Evolutionary conservation across 2,329 filamentous ascomycete genomes (phyloP).

Genomic region (Aspergillus udagawae): DNA sequence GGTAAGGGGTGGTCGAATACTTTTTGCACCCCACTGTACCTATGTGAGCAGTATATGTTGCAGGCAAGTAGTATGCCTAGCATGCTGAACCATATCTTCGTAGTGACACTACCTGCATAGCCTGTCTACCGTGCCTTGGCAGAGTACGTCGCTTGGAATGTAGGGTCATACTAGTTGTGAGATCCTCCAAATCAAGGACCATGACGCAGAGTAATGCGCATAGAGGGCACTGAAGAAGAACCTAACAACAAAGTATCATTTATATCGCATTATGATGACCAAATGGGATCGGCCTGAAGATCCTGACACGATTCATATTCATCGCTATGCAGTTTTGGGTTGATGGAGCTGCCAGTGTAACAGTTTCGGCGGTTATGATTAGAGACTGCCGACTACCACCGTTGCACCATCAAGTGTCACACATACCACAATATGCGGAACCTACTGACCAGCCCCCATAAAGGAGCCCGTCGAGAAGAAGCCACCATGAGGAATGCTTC

Average conservation of each 20-base stretch:
- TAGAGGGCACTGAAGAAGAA: neutral
- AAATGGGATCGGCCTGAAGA: neutral
- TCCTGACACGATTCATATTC: neutral
- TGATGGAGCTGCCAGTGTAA: slow-evolving; percentile 16
- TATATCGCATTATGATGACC: neutral
- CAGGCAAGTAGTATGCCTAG: neutral
- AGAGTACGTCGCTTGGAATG: neutral
- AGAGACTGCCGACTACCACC: slow-evolving; percentile 20
- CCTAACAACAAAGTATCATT: neutral
- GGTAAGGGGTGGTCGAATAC: no score
- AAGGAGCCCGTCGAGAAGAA: neutral
- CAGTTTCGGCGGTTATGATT: slow-evolving; percentile 18
- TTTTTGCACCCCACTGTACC: no score
- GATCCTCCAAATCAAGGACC: neutral
- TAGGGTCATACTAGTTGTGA: neutral
- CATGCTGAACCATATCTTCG: no score
- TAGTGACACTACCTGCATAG: neutral
- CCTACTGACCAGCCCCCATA: slow-evolving; percentile 1
- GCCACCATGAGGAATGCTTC: neutral
- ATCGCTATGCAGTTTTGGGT: neutral
- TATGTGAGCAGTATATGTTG: neutral
- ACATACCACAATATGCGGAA: slow-evolving; percentile 15
- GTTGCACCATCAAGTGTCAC: slow-evolving; percentile 27
- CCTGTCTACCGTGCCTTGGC: neutral
- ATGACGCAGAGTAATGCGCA: neutral